A percentile compares a stretch with the other conserved stretches of the same genome.
These are phyloP conservation scores for Pyrus communis DNA, from an alignment of 306 rosid genomes.

Conservation along the genomic window DNA sequence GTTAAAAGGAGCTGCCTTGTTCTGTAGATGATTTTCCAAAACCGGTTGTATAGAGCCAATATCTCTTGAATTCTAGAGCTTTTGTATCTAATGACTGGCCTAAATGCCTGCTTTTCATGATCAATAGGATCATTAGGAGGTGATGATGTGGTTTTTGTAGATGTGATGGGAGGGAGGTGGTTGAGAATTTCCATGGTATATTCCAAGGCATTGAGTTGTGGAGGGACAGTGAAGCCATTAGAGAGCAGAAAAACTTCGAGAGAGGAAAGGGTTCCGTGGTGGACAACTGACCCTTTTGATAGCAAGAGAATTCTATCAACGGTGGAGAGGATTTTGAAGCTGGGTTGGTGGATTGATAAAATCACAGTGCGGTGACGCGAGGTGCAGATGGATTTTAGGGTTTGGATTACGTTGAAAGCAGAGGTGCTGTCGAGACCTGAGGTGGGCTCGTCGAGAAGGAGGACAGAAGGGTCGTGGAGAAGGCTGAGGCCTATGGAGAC, in stretches of 20 bases:
- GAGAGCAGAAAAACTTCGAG: slow-evolving; percentile 46
- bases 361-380: slow-evolving; percentile 61
- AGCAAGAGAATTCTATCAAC: slow-evolving; percentile 62
- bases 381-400: slow-evolving; percentile 54
- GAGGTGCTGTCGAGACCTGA: slow-evolving; percentile 82
- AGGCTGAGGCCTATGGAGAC: slow-evolving; percentile 79
- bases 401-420: slow-evolving; percentile 74
- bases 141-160: slow-evolving; percentile 8
- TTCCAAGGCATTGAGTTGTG: slow-evolving; percentile 84
- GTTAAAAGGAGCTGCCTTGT: slow-evolving; percentile 72
- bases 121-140: slow-evolving; percentile 6
- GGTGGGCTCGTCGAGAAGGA: slow-evolving; percentile 92
- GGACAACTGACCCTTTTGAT: slow-evolving; percentile 58
- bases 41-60: slow-evolving; percentile 44
- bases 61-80: slow-evolving; percentile 71
- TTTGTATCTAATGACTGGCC: slow-evolving; percentile 35
- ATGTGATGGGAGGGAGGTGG: slow-evolving; percentile 32
- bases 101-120: not conserved
- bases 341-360: slow-evolving; percentile 87
- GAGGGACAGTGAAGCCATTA: slow-evolving; percentile 68
- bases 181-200: slow-evolving; percentile 72
- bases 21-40: slow-evolving; percentile 79
- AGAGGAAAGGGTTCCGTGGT: slow-evolving; percentile 63
- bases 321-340: slow-evolving; percentile 67
- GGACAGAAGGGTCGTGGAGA: slow-evolving; percentile 75